Evolutionary conservation across 805 yeast genomes (phyloP).

Genomic region (Debaryomyces tyrocola): DNA sequence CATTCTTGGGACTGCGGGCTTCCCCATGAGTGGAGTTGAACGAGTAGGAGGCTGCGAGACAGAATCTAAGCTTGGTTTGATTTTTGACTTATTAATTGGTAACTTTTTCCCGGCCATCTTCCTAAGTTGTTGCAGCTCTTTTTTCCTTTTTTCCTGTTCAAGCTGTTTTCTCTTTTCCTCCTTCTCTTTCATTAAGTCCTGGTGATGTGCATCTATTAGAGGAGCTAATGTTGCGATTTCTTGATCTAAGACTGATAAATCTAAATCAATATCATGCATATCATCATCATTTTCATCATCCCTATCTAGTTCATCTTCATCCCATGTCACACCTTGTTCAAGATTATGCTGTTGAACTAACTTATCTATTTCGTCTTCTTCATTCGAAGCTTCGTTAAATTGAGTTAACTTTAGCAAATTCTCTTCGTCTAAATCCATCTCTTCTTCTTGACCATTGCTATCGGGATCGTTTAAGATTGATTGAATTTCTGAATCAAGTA

Average conservation of each 20-base stretch:
- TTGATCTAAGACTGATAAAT: slow-evolving; percentile 34
- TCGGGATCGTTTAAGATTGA: slow-evolving; percentile 27
- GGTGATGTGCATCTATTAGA: slow-evolving; percentile 36
- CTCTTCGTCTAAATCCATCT: slow-evolving; percentile 12
- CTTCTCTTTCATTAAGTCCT: slow-evolving; percentile 22
- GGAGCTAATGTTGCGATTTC: slow-evolving; percentile 43
- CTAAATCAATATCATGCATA: slow-evolving; percentile 20
- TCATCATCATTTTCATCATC: slow-evolving; percentile 9
- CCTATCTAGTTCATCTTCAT: slow-evolving; percentile 14
- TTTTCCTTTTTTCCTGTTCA: slow-evolving; percentile 20
- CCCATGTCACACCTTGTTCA: slow-evolving; percentile 31
- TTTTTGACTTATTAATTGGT: slow-evolving; percentile 1
- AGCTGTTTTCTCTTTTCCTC: slow-evolving; percentile 18
- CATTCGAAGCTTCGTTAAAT: slow-evolving; percentile 27
- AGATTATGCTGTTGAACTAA: slow-evolving; percentile 36
- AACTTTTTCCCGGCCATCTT: slow-evolving; percentile 3
- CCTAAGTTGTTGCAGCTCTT: slow-evolving; percentile 10
- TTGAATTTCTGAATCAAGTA: slow-evolving; percentile 32
- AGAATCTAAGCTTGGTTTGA: neutral
- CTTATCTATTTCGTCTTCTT: slow-evolving; percentile 39
- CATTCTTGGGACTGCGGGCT: slow-evolving; percentile 38
- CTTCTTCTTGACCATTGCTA: slow-evolving; percentile 8
- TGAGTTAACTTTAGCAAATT: slow-evolving; percentile 16
- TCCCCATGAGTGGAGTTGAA: slow-evolving; percentile 31
- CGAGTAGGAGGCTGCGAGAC: slow-evolving; percentile 8